A percentile compares a stretch with the other conserved stretches of the same genome.
Conservation (phyloP, 805 yeast species). For the Candida hispaniensis region DNA sequence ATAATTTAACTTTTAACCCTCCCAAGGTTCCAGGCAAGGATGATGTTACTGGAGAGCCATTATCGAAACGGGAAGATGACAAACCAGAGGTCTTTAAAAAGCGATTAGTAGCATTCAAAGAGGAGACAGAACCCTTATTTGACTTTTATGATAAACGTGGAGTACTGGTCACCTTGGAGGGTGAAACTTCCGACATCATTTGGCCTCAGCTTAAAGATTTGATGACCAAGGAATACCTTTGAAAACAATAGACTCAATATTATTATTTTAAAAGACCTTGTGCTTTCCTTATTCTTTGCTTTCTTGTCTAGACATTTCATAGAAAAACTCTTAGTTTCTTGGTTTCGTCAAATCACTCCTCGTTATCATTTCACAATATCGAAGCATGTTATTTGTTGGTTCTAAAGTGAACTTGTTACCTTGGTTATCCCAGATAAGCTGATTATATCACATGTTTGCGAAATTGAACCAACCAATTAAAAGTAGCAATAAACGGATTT, state of each 20-base stretch:
- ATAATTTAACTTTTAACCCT: slow-evolving; percentile 78
- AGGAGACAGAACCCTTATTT: slow-evolving; percentile 52
- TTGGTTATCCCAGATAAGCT: slow-evolving; percentile 3
- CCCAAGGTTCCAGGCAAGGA: slow-evolving; percentile 75
- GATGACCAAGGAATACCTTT: slow-evolving; percentile 14
- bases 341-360: too few species aligned
- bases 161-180: slow-evolving; percentile 47
- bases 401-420: slow-evolving; percentile 1
- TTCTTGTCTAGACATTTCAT: background rate
- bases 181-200: slow-evolving; percentile 75
- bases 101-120: slow-evolving; percentile 53
- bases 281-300: background rate
- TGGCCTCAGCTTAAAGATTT: slow-evolving; percentile 51
- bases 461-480: too few species aligned
- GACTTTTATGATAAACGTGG: slow-evolving; percentile 45
- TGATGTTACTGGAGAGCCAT: slow-evolving; percentile 82
- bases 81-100: slow-evolving; percentile 56
- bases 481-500: too few species aligned
- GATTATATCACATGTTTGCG: too few species aligned
- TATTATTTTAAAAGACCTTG: background rate
- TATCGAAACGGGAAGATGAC: slow-evolving; percentile 74
- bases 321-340: too few species aligned
- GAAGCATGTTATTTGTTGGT: background rate
- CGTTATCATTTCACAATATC: background rate
- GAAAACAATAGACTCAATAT: background rate